Base-by-base conservation (phyloP, 495 filamentous ascomycete species). In the Hyphodiscus hymeniophilus region DNA sequence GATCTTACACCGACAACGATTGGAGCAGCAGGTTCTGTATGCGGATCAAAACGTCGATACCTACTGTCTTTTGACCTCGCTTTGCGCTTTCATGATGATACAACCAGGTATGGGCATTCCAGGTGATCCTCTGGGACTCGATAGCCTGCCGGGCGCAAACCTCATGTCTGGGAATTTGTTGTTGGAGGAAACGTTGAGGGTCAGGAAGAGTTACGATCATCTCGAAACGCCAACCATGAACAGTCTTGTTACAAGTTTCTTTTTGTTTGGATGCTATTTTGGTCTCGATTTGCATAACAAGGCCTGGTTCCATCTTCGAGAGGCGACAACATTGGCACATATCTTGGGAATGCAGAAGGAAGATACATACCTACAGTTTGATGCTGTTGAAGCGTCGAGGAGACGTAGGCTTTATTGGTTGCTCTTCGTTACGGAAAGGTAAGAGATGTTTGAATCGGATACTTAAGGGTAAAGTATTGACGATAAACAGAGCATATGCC, bases 31-130 rank as follows among this genome's bases (percentile, higher is more conserved):
- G 62, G 71, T 68, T 52, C 63, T 77, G 65, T 75, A 71, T 62
- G 77, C 77, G 65, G 81, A 77, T 60, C 78, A 68, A 34, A 80
- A 77, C n/a, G 63, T 78, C 17, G 83, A 85, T 49, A 75, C 82
- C 11, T 94, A 95, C 65, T 88, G 86, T 38, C 76, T 94, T 31
- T 62, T 95, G 31, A 79, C 79, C 2, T 80, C 88, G 6, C 64
- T 95, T 2, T 92, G 85, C 58, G 85, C 85, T 1, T 89, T 85
- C 57, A 87, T 90, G 57, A 79, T 89, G 68, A 86, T 92, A 17
- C 89, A 94, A 58, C 81, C 88, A 0, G 79, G 84, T 46, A 88
- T 91, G 68, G 73, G 68, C 3, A 67, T 77, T 21, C 74, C 75
- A 0, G 69, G 69, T 22, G 68, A 81, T 40, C 73, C 75, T 38